These are phyloP conservation scores for Bruguiera sexangula DNA, from an alignment of 345 rosid species.

Conservation along the genomic window DNA sequence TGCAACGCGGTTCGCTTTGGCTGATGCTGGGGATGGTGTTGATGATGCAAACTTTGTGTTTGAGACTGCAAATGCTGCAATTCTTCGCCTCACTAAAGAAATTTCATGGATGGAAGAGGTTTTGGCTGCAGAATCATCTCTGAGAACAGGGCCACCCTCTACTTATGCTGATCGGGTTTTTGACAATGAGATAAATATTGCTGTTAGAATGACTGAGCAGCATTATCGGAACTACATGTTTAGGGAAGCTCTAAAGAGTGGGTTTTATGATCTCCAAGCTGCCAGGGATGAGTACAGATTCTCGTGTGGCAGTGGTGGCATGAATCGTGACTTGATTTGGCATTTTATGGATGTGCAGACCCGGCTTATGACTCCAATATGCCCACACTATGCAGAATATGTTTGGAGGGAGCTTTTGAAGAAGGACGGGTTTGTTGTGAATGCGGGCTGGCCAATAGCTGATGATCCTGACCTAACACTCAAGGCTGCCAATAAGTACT, in stretches of 20 bases:
- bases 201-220: constrained; percentile 69
- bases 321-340: constrained; percentile 67
- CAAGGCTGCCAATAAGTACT: constrained; percentile 78
- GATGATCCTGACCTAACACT: constrained; percentile 67
- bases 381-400: constrained; percentile 88
- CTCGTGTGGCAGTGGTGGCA: constrained; percentile 69
- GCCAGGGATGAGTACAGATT: constrained; percentile 90
- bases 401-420: constrained; percentile 85
- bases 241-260: constrained; percentile 85
- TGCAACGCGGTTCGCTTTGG: constrained; percentile 81
- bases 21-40: constrained; percentile 97
- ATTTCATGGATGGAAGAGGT: constrained; percentile 91
- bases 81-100: constrained; percentile 80
- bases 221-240: constrained; percentile 68
- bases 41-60: constrained; percentile 97
- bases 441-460: constrained; percentile 89
- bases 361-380: constrained; percentile 77
- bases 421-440: constrained; percentile 72
- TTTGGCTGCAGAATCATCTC: constrained; percentile 56
- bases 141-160: constrained; percentile 66
- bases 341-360: constrained; percentile 91
- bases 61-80: constrained; percentile 90
- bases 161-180: constrained; percentile 84
- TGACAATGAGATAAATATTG: constrained; percentile 82
- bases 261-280: constrained; percentile 89